A percentile compares a stretch with the other conserved stretches of the same genome.
phyloP scores from a whole-genome alignment of 805 yeast species.

The Dipodascus albidus region DNA sequence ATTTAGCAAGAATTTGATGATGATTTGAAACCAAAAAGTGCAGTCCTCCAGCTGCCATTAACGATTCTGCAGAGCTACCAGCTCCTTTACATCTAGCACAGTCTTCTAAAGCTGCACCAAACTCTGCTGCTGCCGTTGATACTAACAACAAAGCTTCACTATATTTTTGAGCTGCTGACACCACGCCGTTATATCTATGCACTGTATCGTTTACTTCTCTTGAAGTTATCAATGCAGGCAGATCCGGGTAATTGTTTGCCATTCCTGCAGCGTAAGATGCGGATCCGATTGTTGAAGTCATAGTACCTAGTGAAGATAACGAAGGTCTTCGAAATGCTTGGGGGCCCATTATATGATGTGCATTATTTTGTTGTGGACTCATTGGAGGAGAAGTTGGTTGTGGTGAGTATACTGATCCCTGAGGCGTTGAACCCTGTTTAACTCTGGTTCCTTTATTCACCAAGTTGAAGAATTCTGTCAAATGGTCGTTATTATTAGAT shows the following conservation, averaged over 20 bases:
- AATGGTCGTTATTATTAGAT: neutral
- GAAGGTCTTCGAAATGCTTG: neutral
- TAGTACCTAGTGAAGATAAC: constrained; percentile 2
- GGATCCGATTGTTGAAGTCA: constrained; percentile 8
- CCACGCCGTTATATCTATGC: constrained; percentile 35
- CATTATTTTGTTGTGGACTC: neutral
- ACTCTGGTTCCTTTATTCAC: neutral
- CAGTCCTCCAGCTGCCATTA: constrained; percentile 63
- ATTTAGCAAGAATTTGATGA: constrained; percentile 53
- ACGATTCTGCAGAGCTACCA: constrained; percentile 47
- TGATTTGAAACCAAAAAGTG: constrained; percentile 70
- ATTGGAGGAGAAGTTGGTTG: neutral
- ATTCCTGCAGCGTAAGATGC: constrained; percentile 16
- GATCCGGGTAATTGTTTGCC: constrained; percentile 30
- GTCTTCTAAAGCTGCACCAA: constrained; percentile 60
- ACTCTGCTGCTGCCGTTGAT: constrained; percentile 52
- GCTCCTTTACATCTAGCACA: constrained; percentile 54
- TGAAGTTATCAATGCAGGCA: constrained; percentile 49
- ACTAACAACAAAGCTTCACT: constrained; percentile 35
- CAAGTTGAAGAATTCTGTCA: neutral
- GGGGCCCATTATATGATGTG: neutral
- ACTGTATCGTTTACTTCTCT: constrained; percentile 45
- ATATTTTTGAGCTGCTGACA: constrained; percentile 37
- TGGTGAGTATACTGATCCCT: neutral
- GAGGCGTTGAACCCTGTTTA: neutral